Evolutionary conservation across 2,329 filamentous ascomycete genomes (phyloP).

Genomic region (Coleophoma eucalyptorum): DNA sequence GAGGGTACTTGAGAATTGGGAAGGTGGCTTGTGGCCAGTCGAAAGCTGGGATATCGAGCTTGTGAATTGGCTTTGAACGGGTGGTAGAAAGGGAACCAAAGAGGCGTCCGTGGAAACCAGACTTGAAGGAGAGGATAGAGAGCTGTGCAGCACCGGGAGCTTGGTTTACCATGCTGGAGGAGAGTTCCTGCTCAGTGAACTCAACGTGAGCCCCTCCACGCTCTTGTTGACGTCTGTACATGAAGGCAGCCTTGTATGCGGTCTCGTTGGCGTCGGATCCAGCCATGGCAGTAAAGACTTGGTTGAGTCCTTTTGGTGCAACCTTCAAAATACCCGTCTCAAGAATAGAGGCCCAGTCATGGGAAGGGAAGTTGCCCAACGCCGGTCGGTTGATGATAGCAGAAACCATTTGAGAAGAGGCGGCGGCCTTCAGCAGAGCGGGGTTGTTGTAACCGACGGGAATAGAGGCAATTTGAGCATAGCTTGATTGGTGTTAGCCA

Average conservation of each 20-base stretch:
- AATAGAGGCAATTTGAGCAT: constrained; percentile 81
- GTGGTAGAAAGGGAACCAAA: constrained; percentile 78
- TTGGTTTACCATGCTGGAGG: constrained; percentile 67
- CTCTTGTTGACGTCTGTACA: constrained; percentile 71
- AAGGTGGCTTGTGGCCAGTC: constrained; percentile 85
- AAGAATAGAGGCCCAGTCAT: constrained; percentile 70
- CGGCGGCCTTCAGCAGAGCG: constrained; percentile 59
- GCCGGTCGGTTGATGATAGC: constrained; percentile 77
- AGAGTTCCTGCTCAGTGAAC: constrained; percentile 67
- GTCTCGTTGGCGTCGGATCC: constrained; percentile 83
- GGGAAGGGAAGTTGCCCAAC: constrained; percentile 75
- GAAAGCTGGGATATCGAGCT: constrained; percentile 83
- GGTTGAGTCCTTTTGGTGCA: constrained; percentile 70
- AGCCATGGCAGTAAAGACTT: constrained; percentile 77
- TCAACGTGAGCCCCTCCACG: constrained; percentile 62
- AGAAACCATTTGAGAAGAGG: constrained; percentile 67
- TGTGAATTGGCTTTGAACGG: constrained; percentile 79
- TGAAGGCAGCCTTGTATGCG: constrained; percentile 83
- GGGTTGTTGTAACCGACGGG: constrained; percentile 82
- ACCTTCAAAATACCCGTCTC: constrained; percentile 67
- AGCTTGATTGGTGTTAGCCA: constrained; percentile 35
- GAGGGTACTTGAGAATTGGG: constrained; percentile 72
- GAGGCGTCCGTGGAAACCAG: constrained; percentile 76
- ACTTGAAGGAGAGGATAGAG: constrained; percentile 75
- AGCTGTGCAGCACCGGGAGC: constrained; percentile 69